Evolutionary conservation across 2,329 filamentous ascomycete species (phyloP), one percentile per base, ranked within the genome.

Genomic region (Pezicula carpinea): DNA sequence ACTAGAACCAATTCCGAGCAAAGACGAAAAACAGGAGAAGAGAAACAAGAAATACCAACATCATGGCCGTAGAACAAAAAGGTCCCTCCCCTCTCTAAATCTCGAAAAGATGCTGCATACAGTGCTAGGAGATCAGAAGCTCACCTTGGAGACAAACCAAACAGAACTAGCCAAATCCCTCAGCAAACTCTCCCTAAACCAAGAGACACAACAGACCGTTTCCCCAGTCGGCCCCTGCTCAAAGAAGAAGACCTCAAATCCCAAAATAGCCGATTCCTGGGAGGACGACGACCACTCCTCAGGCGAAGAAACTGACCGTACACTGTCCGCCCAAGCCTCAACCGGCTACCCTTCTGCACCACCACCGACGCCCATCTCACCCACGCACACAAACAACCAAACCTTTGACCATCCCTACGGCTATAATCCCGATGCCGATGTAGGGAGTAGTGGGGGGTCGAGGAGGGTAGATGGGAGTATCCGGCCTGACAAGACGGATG

Each of bases 401-500:
- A 41, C 18, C 7, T 61, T 59, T 23, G 46, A 42, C 26, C 53
- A 33, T 31, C 59, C 58, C 1, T 61, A 56, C 46, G 56, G 56
- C 4, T 58, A 57, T 39, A 36, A 41, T 5, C 31, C 44, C 13
- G 52, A 56, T 26, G 39, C 35, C 13, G 26, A 29, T 13, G 26
- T 29, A 29, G 26, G 5, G 13, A 29, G 26, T 29, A 29, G 26
- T 29, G 26, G 26, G 13, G 10, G 8, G 26, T 29, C 26, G 13
- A 29, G 26, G 26, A 29, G 26, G 13, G 26, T 11, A 29, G 26
- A 29, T 29, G 26, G 26, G 26, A 29, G 26, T 29, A 29, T 29
- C 5, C 26, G 26, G 33, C 92, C 90, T 0, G 91, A 96, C 69
- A 99, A 96, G 74, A 95, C 91, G 52, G 95, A 95, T 51, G 89